Evolutionary conservation across 2,329 filamentous ascomycete genomes (phyloP).

Genomic region (Fusarium torulosum): DNA sequence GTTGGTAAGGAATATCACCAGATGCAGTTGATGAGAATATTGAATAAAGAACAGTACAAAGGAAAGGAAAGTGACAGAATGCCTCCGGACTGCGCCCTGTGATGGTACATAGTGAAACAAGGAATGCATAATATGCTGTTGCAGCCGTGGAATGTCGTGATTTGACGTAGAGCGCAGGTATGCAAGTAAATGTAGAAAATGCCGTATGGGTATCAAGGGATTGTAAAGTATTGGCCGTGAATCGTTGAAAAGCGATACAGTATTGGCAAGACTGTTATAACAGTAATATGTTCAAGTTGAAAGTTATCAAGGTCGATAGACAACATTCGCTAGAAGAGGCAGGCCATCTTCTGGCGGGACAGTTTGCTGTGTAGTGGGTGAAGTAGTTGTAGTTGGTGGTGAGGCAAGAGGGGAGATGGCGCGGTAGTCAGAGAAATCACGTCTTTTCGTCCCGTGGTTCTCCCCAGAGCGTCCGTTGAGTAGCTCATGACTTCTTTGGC

Average conservation of each 20-base stretch:
- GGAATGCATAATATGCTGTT: conserved; percentile 38
- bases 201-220: conserved; percentile 47
- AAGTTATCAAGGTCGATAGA: conserved; percentile 59
- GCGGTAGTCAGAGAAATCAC: conserved; percentile 44
- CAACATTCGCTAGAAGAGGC: conserved; percentile 63
- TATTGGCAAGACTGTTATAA: conserved; percentile 19
- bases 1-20: conserved; percentile 9
- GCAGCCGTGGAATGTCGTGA: conserved; percentile 41
- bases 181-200: conserved; percentile 22
- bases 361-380: conserved; percentile 34
- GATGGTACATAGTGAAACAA: conserved; percentile 29
- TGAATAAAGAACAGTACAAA: conserved; percentile 2
- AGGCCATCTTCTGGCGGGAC: conserved; percentile 47
- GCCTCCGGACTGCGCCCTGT: conserved; percentile 21
- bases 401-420: conserved; percentile 52
- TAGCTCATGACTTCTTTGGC: conserved; percentile 65
- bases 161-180: conserved; percentile 17
- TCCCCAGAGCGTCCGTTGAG: conserved; percentile 55
- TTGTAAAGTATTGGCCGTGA: conserved; percentile 47
- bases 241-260: conserved; percentile 39
- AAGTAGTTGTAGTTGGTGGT: conserved; percentile 46
- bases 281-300: conserved; percentile 11
- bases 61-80: conserved; percentile 9
- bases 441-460: conserved; percentile 21
- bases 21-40: conserved; percentile 13